Conservation (phyloP, 106 monocot species). For the Dioscorea zingiberensis region DNA sequence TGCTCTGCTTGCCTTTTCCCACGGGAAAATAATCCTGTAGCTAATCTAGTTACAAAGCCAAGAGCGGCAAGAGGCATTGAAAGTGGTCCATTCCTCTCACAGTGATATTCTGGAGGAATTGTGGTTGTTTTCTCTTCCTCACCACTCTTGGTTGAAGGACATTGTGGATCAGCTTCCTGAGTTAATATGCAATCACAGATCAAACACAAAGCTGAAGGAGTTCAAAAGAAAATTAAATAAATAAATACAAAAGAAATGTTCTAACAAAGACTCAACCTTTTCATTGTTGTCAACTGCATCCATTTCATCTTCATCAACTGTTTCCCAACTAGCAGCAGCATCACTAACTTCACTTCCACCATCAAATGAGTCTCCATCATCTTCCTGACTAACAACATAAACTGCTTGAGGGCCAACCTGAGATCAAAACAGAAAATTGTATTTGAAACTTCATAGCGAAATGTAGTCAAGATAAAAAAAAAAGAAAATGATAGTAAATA, state of each 20-base stretch:
- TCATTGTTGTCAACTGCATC: constrained; percentile 28
- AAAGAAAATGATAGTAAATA: neutral
- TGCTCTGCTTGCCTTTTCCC: constrained; percentile 29
- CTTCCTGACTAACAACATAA: constrained; percentile 84
- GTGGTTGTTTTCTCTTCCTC: constrained; percentile 13
- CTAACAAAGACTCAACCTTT: constrained; percentile 28
- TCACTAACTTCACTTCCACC: constrained; percentile 65
- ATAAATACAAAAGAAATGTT: neutral
- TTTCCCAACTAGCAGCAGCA: constrained; percentile 85
- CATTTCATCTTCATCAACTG: constrained; percentile 70
- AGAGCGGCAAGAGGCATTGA: constrained; percentile 54
- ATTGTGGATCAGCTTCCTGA: constrained; percentile 42
- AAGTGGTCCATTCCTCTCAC: constrained; percentile 31
- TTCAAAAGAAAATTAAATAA: neutral
- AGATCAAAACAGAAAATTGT: constrained; percentile 5
- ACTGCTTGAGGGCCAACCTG: constrained; percentile 85
- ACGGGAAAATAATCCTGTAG: constrained; percentile 55
- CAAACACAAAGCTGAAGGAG: constrained; percentile 7
- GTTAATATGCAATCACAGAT: constrained; percentile 5
- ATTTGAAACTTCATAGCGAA: neutral
- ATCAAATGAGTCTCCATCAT: constrained; percentile 59
- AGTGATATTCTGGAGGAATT: constrained; percentile 21
- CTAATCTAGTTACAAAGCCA: constrained; percentile 54
- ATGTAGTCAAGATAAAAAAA: neutral
- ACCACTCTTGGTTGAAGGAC: constrained; percentile 9